A percentile compares a stretch with the other conserved stretches of the same genome.
Conservation (phyloP, 768 basidiomycete species). For the Flagelloscypha sp. region DNA sequence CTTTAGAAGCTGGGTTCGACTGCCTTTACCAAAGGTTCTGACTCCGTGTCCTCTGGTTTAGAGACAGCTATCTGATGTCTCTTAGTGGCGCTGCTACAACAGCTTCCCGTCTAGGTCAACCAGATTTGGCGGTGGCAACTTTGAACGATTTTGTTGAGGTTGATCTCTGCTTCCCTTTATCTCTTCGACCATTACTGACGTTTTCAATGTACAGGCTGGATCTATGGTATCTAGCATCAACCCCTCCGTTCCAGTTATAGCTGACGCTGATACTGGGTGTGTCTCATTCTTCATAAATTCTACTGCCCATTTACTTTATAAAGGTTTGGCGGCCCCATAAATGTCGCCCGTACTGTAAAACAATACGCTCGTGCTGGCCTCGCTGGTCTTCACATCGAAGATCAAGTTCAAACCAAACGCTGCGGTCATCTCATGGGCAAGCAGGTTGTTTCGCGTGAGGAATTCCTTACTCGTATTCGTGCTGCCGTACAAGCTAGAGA, state of each 20-base stretch:
- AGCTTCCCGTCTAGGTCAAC: conserved; percentile 68
- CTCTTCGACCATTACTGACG: background rate
- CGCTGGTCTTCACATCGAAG: conserved; percentile 72
- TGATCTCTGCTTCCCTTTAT: conserved; percentile 7
- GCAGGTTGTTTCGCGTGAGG: conserved; percentile 73
- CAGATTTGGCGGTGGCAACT: conserved; percentile 74
- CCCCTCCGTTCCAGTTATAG: conserved; percentile 63
- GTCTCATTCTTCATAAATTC: conserved; percentile 6
- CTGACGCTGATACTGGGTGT: conserved; percentile 74
- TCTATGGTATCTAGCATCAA: conserved; percentile 63
- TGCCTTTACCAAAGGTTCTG: conserved; percentile 67
- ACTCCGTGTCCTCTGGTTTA: conserved; percentile 1
- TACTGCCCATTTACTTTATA: background rate
- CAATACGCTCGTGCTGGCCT: conserved; percentile 64
- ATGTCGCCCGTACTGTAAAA: conserved; percentile 68
- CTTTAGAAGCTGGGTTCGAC: conserved; percentile 70
- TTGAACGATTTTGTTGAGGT: conserved; percentile 69
- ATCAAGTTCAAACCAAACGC: conserved; percentile 74
- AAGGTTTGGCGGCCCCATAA: conserved; percentile 64
- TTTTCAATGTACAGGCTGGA: conserved; percentile 33
- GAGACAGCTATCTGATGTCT: conserved; percentile 1
- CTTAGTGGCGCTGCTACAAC: conserved; percentile 69
- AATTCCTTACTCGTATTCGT: conserved; percentile 64
- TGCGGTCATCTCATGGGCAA: conserved; percentile 78
- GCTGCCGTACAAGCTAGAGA: conserved; percentile 74